phyloP scores from a whole-genome alignment of 805 yeast species.

The Hanseniaspora hatyaiensis region DNA sequence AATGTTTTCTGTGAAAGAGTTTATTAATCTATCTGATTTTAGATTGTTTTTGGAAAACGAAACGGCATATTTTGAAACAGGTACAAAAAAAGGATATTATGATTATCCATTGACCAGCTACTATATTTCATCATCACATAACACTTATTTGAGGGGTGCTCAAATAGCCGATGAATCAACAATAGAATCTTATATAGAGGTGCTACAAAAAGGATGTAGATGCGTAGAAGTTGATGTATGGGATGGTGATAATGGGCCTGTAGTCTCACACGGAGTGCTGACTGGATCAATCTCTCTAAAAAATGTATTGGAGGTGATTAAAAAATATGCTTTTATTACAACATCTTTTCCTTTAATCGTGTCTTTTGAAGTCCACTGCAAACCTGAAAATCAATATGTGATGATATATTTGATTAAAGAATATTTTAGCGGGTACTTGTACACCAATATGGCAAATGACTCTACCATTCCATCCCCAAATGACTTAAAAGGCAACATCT shows the following conservation, averaged over 20 bases:
- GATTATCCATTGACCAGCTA: constrained; percentile 70
- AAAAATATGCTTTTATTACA: constrained; percentile 78
- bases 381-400: constrained; percentile 49
- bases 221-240: constrained; percentile 93
- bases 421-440: constrained; percentile 47
- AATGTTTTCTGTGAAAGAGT: constrained; percentile 25
- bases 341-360: constrained; percentile 77
- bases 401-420: constrained; percentile 44
- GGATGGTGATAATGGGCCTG: constrained; percentile 76
- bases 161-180: constrained; percentile 83
- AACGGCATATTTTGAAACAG: constrained; percentile 20
- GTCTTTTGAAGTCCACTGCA: constrained; percentile 78
- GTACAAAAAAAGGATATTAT: constrained; percentile 30
- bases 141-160: constrained; percentile 78
- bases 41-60: constrained; percentile 28
- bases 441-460: constrained; percentile 23
- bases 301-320: constrained; percentile 60
- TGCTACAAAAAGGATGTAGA: constrained; percentile 82
- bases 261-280: constrained; percentile 85
- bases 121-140: constrained; percentile 85
- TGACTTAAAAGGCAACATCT: constrained; percentile 54
- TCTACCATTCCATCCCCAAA: constrained; percentile 59
- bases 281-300: constrained; percentile 60
- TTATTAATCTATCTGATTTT: constrained; percentile 22
- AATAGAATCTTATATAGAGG: constrained; percentile 76